Percentiles rank a stretch among this genome's conserved stretches.
Evolutionary conservation across 75 land plant genomes (phyloP).

Genomic region (Selaginella tamariscina): DNA sequence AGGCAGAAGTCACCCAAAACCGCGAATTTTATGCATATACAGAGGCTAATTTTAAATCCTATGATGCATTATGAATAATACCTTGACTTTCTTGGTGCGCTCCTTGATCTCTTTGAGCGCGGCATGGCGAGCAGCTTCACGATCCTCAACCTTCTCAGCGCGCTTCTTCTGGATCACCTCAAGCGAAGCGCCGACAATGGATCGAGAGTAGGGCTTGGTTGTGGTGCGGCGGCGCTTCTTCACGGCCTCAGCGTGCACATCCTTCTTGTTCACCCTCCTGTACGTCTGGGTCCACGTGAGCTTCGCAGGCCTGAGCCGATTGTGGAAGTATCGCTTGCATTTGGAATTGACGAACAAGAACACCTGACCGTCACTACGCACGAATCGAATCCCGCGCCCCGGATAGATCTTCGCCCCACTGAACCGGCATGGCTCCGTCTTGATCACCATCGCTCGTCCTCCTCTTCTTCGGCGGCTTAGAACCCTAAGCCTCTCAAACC

Average conservation of each 20-base stretch:
- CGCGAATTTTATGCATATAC: no score
- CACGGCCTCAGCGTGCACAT: constrained; percentile 50
- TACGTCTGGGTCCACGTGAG: constrained; percentile 66
- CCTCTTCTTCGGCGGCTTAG: no score
- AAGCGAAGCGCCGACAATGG: constrained; percentile 77
- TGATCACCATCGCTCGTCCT: constrained; percentile 18
- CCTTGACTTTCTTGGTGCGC: constrained; percentile 4
- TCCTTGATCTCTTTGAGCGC: constrained; percentile 34
- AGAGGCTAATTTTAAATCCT: no score
- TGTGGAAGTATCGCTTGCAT: constrained; percentile 74
- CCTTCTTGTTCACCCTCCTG: constrained; percentile 79
- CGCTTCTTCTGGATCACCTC: constrained; percentile 83
- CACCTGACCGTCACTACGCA: constrained; percentile 43
- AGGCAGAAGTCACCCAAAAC: no score
- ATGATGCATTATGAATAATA: no score
- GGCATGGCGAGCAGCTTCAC: constrained; percentile 85
- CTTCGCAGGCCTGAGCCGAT: constrained; percentile 55
- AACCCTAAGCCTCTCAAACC: no score
- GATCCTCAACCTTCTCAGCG: constrained; percentile 65
- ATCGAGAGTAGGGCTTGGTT: constrained; percentile 66
- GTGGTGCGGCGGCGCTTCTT: constrained; percentile 59
- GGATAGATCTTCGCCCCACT: constrained; percentile 63
- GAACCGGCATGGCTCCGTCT: constrained; percentile 54
- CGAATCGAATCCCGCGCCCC: constrained; percentile 46
- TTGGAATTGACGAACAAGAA: constrained; percentile 58